phyloP scores from a whole-genome alignment of 2,329 filamentous ascomycete species.

The Metarhizium anisopliae region DNA sequence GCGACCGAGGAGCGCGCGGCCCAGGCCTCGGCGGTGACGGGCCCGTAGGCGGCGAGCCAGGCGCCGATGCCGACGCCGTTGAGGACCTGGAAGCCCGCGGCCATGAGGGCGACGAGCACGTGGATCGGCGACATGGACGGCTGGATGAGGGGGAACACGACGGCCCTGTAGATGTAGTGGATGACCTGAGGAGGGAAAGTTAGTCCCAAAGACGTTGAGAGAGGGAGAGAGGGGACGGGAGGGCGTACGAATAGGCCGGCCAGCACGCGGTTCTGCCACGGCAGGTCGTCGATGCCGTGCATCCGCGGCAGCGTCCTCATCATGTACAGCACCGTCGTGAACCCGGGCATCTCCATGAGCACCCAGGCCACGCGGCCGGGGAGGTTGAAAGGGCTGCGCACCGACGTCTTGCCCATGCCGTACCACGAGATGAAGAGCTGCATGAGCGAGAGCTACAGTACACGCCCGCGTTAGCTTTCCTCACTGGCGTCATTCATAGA shows the following conservation, averaged over 20 bases:
- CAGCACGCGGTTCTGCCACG: constrained; percentile 71
- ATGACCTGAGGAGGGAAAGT: constrained; percentile 41
- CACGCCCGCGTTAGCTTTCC: neutral
- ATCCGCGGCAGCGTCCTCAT: constrained; percentile 58
- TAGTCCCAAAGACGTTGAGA: neutral
- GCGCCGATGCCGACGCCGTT: constrained; percentile 72
- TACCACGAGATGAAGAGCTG: constrained; percentile 80
- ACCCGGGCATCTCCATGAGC: constrained; percentile 76
- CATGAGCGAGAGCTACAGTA: constrained; percentile 51
- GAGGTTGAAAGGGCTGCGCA: constrained; percentile 67
- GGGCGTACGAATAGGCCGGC: constrained; percentile 52
- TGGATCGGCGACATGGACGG: constrained; percentile 93
- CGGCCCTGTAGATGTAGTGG: constrained; percentile 85
- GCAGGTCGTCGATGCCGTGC: constrained; percentile 49
- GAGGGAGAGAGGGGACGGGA: neutral
- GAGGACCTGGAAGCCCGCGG: constrained; percentile 64
- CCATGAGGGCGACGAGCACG: constrained; percentile 53
- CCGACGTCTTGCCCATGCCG: constrained; percentile 87
- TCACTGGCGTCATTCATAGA: no score
- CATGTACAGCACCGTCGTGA: constrained; percentile 69
- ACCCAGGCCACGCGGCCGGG: constrained; percentile 83
- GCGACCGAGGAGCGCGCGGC: constrained; percentile 22
- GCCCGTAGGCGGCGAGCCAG: constrained; percentile 77
- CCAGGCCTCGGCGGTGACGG: constrained; percentile 48
- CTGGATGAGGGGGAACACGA: constrained; percentile 73